Conservation (phyloP, 805 yeast species). For the Kazachstania taianensis region DNA sequence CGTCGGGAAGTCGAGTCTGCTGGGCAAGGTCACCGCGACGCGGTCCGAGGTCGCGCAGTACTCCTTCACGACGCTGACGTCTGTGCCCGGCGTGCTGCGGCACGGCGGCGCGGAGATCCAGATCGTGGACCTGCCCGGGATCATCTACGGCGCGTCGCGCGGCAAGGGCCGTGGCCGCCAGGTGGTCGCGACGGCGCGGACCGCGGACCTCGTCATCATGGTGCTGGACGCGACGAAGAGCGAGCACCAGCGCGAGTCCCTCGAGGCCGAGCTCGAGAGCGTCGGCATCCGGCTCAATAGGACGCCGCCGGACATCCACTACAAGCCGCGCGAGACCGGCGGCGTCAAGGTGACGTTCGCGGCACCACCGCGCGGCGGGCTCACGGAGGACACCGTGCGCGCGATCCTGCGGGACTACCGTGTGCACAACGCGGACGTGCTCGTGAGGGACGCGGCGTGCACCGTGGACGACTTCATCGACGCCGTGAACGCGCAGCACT, state of each 20-base stretch:
- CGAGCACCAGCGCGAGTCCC: slow-evolving; percentile 73
- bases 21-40: slow-evolving; percentile 84
- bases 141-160: slow-evolving; percentile 90
- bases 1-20: slow-evolving; percentile 89
- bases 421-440: slow-evolving; percentile 87
- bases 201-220: slow-evolving; percentile 88
- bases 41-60: slow-evolving; percentile 92
- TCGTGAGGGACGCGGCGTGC: slow-evolving; percentile 77
- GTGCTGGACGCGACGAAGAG: slow-evolving; percentile 93
- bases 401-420: slow-evolving; percentile 76
- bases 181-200: slow-evolving; percentile 91
- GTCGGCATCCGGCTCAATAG: slow-evolving; percentile 89
- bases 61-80: slow-evolving; percentile 91
- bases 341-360: slow-evolving; percentile 80
- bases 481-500: slow-evolving; percentile 75
- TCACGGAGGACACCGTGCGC: slow-evolving; percentile 71
- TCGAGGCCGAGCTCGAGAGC: slow-evolving; percentile 83
- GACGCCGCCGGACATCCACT: slow-evolving; percentile 63
- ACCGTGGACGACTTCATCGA: slow-evolving; percentile 93
- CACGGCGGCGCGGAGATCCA: slow-evolving; percentile 96
- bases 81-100: slow-evolving; percentile 92
- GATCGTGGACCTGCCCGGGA: slow-evolving; percentile 95
- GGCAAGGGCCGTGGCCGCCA: slow-evolving; percentile 98
- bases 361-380: slow-evolving; percentile 61
- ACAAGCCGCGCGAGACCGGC: slow-evolving; percentile 76